A percentile compares a stretch with the other conserved stretches of the same genome.
phyloP scores from a whole-genome alignment of 352 stramenopile genomes.

The Phytopythium ostracodes region DNA sequence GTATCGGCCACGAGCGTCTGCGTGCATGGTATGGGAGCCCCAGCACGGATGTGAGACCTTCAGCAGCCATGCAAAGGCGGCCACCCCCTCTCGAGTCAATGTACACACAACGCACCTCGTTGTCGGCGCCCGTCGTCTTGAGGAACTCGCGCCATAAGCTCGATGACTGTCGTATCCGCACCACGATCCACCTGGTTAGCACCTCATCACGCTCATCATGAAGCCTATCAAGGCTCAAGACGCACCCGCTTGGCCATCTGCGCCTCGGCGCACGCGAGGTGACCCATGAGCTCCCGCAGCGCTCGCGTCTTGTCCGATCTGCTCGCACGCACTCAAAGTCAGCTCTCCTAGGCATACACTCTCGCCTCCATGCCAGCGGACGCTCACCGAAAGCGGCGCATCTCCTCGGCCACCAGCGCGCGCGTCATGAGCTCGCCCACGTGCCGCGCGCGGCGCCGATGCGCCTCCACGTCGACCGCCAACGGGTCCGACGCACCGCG shows the following conservation, averaged over 20 bases:
- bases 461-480: conserved; percentile 28
- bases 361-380: not conserved
- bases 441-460: conserved; percentile 36
- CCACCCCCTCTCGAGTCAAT: not conserved
- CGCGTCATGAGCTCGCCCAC: conserved; percentile 42
- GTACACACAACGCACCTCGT: conserved; percentile 22
- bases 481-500: conserved; percentile 29
- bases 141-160: conserved; percentile 50
- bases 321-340: not conserved
- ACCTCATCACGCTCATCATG: too few species aligned
- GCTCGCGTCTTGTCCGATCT: conserved; percentile 34
- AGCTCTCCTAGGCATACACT: too few species aligned
- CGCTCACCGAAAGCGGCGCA: conserved; percentile 46
- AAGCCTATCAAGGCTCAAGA: too few species aligned
- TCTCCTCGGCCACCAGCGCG: conserved; percentile 60
- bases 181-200: not conserved
- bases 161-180: conserved; percentile 19
- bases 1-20: conserved; percentile 1
- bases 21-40: too few species aligned
- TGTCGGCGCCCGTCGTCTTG: conserved; percentile 31
- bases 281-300: conserved; percentile 46
- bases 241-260: conserved; percentile 52
- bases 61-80: not conserved
- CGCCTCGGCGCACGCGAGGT: conserved; percentile 54
- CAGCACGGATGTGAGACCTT: not conserved